Evolutionary conservation across 2,329 filamentous ascomycete genomes (phyloP).

Genomic region (Fusarium compactum): DNA sequence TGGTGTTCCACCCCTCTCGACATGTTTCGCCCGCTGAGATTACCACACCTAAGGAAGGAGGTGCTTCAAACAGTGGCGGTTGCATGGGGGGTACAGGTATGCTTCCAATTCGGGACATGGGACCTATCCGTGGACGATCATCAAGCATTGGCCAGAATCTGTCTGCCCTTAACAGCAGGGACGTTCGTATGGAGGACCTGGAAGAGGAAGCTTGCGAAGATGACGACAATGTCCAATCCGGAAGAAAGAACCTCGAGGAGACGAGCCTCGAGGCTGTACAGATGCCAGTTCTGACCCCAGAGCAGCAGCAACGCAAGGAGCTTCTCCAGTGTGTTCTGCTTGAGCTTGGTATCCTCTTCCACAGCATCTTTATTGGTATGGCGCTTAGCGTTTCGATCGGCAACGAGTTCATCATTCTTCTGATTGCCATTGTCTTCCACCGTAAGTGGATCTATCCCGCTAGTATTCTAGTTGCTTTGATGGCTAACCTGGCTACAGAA

Average conservation of each 20-base stretch:
- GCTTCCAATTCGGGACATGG: conserved; percentile 51
- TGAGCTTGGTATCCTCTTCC: conserved; percentile 76
- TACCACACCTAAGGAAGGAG: neutral
- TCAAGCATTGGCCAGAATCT: conserved; percentile 53
- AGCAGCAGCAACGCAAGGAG: conserved; percentile 72
- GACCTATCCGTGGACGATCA: conserved; percentile 50
- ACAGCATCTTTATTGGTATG: conserved; percentile 85
- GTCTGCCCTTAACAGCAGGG: conserved; percentile 47
- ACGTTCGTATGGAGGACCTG: conserved; percentile 28
- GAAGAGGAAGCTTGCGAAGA: conserved; percentile 33
- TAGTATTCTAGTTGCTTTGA: rapidly evolving
- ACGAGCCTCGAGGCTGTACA: conserved; percentile 43
- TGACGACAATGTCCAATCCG: conserved; percentile 20
- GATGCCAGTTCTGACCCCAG: conserved; percentile 53
- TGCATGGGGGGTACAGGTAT: conserved; percentile 47
- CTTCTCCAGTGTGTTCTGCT: conserved; percentile 82
- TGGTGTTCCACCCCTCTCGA: conserved; percentile 65
- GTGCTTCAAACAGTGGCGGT: conserved; percentile 27
- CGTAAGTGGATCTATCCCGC: conserved; percentile 51
- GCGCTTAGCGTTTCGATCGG: conserved; percentile 82
- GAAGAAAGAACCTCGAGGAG: conserved; percentile 41
- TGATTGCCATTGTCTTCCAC: conserved; percentile 83
- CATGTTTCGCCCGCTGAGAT: conserved; percentile 44
- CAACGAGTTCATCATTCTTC: conserved; percentile 80
- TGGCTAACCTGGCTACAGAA: conserved; percentile 49